These are phyloP conservation scores for Camellia japonica DNA, from an alignment of 148 eudicot genomes.

Conservation along the genomic window DNA sequence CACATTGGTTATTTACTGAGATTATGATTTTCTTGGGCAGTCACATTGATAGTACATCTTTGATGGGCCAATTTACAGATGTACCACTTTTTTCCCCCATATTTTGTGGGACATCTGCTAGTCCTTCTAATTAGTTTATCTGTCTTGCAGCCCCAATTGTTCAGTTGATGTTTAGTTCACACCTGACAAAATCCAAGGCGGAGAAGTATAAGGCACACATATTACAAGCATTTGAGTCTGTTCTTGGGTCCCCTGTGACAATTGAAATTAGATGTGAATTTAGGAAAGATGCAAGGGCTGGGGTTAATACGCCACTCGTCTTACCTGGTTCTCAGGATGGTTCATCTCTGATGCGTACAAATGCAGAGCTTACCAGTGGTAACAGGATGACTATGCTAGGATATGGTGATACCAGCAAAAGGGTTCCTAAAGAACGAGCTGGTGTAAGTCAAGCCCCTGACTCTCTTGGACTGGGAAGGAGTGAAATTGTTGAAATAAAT, in stretches of 20 bases:
- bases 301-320: slow-evolving; percentile 33
- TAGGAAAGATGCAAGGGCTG: slow-evolving; percentile 36
- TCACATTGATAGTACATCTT: not conserved
- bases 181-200: slow-evolving; percentile 64
- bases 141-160: slow-evolving; percentile 71
- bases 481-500: slow-evolving; percentile 72
- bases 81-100: not conserved
- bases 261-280: slow-evolving; percentile 73
- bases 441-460: slow-evolving; percentile 16
- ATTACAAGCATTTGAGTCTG: slow-evolving; percentile 83
- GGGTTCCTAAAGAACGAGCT: slow-evolving; percentile 24
- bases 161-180: slow-evolving; percentile 71
- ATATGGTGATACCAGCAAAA: slow-evolving; percentile 26
- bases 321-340: slow-evolving; percentile 34
- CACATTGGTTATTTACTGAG: not conserved
- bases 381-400: slow-evolving; percentile 23
- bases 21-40: not conserved
- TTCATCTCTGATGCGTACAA: slow-evolving; percentile 26
- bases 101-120: not conserved
- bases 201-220: slow-evolving; percentile 71
- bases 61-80: not conserved
- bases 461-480: slow-evolving; percentile 31
- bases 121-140: slow-evolving; percentile 1
- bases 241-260: slow-evolving; percentile 78
- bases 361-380: slow-evolving; percentile 15